Percentiles rank a stretch among this genome's conserved stretches.
Conservation (phyloP, 805 yeast genomes). For the Candida boidinii region DNA sequence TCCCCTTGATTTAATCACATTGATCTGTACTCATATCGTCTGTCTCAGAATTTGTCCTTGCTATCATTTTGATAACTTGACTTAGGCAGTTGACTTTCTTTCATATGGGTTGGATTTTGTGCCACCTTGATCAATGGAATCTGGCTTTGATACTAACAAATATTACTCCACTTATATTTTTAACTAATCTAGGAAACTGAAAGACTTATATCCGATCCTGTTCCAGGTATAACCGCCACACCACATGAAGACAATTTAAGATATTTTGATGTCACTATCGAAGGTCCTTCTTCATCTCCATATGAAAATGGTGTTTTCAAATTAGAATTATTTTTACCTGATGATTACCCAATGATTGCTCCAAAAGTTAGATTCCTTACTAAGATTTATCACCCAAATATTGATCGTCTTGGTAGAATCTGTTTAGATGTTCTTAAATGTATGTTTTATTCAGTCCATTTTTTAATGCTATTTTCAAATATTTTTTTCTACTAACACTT, state of each 20-base stretch:
- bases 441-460: no score
- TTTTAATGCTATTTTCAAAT: background rate
- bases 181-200: constrained; percentile 64
- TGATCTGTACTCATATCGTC: background rate
- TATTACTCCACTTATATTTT: background rate
- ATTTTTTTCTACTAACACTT: no score
- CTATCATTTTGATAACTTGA: background rate
- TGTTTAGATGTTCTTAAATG: constrained; percentile 91
- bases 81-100: background rate
- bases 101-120: background rate
- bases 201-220: constrained; percentile 86
- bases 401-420: constrained; percentile 89
- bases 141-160: no score
- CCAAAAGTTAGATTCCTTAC: constrained; percentile 94
- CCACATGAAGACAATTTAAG: constrained; percentile 94
- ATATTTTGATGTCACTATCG: constrained; percentile 84
- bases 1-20: background rate
- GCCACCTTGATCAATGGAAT: background rate
- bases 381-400: constrained; percentile 92
- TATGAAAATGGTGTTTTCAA: constrained; percentile 76
- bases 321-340: constrained; percentile 84
- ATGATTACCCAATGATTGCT: constrained; percentile 97
- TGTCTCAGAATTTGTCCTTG: no score
- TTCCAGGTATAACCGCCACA: constrained; percentile 86
- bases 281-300: constrained; percentile 88